Conservation (phyloP, 2,329 filamentous ascomycete genomes). For the Pseudocercospora fijiensis region DNA sequence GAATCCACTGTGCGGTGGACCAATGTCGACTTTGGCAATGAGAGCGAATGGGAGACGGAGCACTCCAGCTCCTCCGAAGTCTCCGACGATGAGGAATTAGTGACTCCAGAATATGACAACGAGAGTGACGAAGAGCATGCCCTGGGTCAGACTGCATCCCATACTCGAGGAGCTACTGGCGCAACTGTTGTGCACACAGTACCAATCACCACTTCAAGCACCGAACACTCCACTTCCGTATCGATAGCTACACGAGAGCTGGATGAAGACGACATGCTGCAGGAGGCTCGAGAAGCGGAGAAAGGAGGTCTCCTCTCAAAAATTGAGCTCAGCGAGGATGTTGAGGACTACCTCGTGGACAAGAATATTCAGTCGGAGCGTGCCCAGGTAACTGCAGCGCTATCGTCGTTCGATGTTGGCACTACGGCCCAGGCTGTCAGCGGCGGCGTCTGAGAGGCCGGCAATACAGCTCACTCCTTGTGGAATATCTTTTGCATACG, state of each 20-base stretch:
- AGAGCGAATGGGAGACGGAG: slow-evolving; percentile 2
- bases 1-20: slow-evolving; percentile 1
- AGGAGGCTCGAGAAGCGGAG: background rate
- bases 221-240: background rate
- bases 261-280: background rate
- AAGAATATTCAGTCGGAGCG: slow-evolving; percentile 3
- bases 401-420: slow-evolving; percentile 8
- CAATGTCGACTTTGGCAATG: background rate
- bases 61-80: background rate
- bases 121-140: slow-evolving; percentile 6
- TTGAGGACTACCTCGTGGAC: background rate
- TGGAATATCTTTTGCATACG: too few species aligned
- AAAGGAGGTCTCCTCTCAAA: background rate
- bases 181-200: background rate
- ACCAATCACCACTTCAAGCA: background rate
- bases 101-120: background rate
- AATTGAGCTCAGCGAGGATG: background rate
- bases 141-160: background rate
- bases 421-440: background rate
- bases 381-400: background rate
- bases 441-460: background rate
- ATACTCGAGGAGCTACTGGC: slow-evolving; percentile 1
- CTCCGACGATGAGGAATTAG: slow-evolving; percentile 1
- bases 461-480: background rate
- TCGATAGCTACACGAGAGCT: slow-evolving; percentile 6